phyloP scores from a whole-genome alignment of 2,329 filamentous ascomycete genomes.

The Fusarium sacchari region DNA sequence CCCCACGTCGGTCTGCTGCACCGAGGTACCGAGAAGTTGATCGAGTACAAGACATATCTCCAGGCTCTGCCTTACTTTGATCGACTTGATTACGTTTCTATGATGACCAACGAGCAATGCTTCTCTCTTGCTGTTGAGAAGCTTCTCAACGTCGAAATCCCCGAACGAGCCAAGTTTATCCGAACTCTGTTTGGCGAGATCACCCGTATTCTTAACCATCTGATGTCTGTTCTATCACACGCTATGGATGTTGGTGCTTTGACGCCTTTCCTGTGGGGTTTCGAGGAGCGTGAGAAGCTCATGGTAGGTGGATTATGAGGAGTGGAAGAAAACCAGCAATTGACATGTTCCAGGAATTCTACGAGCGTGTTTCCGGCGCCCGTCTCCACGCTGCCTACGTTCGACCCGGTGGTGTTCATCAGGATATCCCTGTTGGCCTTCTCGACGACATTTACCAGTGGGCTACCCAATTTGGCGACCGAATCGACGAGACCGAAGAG shows the following conservation, averaged over 20 bases:
- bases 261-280: conserved; percentile 98
- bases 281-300: conserved; percentile 99
- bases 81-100: conserved; percentile 97
- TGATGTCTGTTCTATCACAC: conserved; percentile 97
- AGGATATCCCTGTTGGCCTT: conserved; percentile 92
- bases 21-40: conserved; percentile 98
- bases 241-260: conserved; percentile 99
- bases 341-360: conserved; percentile 81
- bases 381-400: conserved; percentile 98
- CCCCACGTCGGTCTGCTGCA: conserved; percentile 97
- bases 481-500: conserved; percentile 98
- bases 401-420: conserved; percentile 93
- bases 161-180: conserved; percentile 95
- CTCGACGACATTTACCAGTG: conserved; percentile 99
- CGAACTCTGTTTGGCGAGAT: conserved; percentile 95
- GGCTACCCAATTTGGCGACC: conserved; percentile 98
- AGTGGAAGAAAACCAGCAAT: neutral
- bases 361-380: conserved; percentile 97
- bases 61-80: conserved; percentile 99
- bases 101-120: conserved; percentile 99
- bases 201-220: conserved; percentile 92
- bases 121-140: conserved; percentile 97
- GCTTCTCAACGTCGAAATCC: conserved; percentile 95
- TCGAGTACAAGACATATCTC: conserved; percentile 99
- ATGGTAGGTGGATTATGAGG: conserved; percentile 74